Conservation (phyloP, 371 early-diverging fungal species). For the Mortierella sp. region DNA sequence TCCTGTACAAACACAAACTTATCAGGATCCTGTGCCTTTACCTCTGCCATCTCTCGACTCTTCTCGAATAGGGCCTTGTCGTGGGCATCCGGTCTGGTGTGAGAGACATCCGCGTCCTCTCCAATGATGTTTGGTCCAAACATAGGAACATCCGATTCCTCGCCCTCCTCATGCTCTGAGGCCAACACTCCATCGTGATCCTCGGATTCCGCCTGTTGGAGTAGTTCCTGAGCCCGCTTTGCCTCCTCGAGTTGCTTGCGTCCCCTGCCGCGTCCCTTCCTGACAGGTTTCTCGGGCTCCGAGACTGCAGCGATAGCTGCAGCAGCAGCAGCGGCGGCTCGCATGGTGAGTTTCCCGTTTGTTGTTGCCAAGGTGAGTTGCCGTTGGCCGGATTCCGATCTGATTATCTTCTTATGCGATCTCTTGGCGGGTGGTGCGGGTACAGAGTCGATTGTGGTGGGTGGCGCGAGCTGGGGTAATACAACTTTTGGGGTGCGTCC, state of each 20-base stretch:
- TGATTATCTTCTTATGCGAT: slow-evolving; percentile 26
- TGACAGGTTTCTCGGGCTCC: slow-evolving; percentile 17
- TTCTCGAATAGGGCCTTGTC: slow-evolving; percentile 66
- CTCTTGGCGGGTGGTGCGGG: slow-evolving; percentile 5
- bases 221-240: neutral
- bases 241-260: slow-evolving; percentile 20
- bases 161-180: slow-evolving; percentile 9
- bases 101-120: slow-evolving; percentile 67
- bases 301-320: neutral
- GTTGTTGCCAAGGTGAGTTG: slow-evolving; percentile 32
- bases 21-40: slow-evolving; percentile 26
- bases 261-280: slow-evolving; percentile 20
- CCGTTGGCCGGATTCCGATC: neutral
- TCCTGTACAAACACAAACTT: neutral
- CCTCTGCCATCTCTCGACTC: slow-evolving; percentile 61
- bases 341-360: slow-evolving; percentile 43
- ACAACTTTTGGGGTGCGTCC: slow-evolving; percentile 24
- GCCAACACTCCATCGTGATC: neutral
- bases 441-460: neutral
- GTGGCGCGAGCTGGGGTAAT: neutral
- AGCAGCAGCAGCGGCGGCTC: neutral
- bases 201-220: neutral
- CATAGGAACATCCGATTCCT: slow-evolving; percentile 18
- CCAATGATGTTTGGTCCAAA: slow-evolving; percentile 69
- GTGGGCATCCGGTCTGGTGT: slow-evolving; percentile 63